phyloP scores from a whole-genome alignment of 2,329 filamentous ascomycete species.

The Hymenoscyphus infarciens region DNA sequence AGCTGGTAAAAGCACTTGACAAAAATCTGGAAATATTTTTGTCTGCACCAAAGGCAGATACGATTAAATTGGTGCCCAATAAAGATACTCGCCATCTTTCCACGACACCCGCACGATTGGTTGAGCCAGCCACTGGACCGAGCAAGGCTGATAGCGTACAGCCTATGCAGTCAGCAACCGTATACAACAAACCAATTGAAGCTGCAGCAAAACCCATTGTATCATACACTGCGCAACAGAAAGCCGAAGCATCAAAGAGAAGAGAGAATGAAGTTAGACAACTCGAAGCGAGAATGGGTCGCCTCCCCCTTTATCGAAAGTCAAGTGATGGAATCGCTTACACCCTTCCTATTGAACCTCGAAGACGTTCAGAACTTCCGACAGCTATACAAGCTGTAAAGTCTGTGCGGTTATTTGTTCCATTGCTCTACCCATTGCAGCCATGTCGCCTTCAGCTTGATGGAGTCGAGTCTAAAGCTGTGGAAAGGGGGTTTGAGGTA shows the following conservation, averaged over 20 bases:
- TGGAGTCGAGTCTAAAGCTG: slow-evolving; percentile 55
- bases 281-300: slow-evolving; percentile 70
- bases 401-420: slow-evolving; percentile 65
- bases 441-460: slow-evolving; percentile 62
- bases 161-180: slow-evolving; percentile 5
- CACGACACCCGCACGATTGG: slow-evolving; percentile 24
- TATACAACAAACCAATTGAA: slow-evolving; percentile 7
- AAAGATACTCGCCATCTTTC: slow-evolving; percentile 36
- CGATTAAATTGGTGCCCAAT: slow-evolving; percentile 55
- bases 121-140: slow-evolving; percentile 20
- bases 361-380: slow-evolving; percentile 58
- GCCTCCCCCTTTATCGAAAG: slow-evolving; percentile 63
- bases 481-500: slow-evolving; percentile 63
- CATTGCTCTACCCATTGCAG: slow-evolving; percentile 68
- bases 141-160: slow-evolving; percentile 10
- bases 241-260: slow-evolving; percentile 57
- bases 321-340: slow-evolving; percentile 68
- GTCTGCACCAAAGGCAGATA: slow-evolving; percentile 67
- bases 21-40: slow-evolving; percentile 67
- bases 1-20: slow-evolving; percentile 67
- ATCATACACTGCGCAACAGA: slow-evolving; percentile 55
- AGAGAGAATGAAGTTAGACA: slow-evolving; percentile 66
- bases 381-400: slow-evolving; percentile 56
- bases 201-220: slow-evolving; percentile 20
- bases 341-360: slow-evolving; percentile 66